These are phyloP conservation scores for Plenodomus tracheiphilus DNA, from an alignment of 2,329 filamentous ascomycete genomes.

Conservation along the genomic window DNA sequence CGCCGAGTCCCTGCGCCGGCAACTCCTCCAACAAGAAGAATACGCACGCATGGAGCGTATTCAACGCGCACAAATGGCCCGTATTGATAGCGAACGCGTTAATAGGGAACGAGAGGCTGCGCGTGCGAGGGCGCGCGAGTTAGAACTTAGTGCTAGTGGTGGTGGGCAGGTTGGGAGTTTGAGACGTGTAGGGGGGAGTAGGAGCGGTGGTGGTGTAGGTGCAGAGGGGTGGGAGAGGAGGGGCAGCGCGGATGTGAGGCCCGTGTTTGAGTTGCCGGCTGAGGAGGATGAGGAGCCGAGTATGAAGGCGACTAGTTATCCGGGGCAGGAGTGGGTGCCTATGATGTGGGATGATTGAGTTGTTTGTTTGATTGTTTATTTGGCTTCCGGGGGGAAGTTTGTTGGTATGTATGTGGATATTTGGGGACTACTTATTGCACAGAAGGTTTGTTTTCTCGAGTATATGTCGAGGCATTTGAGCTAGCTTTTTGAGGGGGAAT, in stretches of 20 bases:
- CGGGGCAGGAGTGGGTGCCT: conserved; percentile 71
- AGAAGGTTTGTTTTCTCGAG: too few species aligned
- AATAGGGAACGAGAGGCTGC: conserved; percentile 32
- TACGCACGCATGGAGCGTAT: conserved; percentile 37
- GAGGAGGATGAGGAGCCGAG: conserved; percentile 53
- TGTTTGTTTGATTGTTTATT: neutral
- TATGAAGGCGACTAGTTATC: conserved; percentile 71
- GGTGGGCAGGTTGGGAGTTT: conserved; percentile 38
- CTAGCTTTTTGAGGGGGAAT: too few species aligned
- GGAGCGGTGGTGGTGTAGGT: conserved; percentile 24
- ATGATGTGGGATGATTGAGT: conserved; percentile 36
- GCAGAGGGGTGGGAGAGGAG: conserved; percentile 31
- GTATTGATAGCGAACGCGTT: conserved; percentile 30
- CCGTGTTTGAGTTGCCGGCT: conserved; percentile 39
- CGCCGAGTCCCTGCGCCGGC: conserved; percentile 38
- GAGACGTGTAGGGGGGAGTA: conserved; percentile 33
- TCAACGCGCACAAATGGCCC: conserved; percentile 32
- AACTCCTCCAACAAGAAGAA: conserved; percentile 40
- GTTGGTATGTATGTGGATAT: too few species aligned
- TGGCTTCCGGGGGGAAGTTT: too few species aligned
- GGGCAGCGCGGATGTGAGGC: conserved; percentile 21
- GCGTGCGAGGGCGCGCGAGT: conserved; percentile 36
- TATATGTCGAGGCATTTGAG: too few species aligned
- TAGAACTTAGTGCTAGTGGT: conserved; percentile 40
- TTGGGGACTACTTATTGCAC: too few species aligned